phyloP scores from a whole-genome alignment of 768 basidiomycete genomes.

The Coprinopsis strossmayeri region DNA sequence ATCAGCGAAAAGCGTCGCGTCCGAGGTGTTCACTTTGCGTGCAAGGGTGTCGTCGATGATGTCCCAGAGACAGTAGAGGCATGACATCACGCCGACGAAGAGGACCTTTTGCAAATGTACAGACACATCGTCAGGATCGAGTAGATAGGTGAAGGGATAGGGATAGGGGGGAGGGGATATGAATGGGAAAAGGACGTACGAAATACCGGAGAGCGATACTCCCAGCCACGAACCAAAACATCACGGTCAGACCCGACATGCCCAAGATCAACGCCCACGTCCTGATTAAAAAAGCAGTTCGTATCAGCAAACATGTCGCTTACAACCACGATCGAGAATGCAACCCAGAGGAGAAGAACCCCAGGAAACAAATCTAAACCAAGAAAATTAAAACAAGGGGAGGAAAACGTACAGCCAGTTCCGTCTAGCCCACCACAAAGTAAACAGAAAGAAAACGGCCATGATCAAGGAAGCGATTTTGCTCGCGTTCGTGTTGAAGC shows the following conservation, averaged over 20 bases:
- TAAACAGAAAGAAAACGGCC: slow-evolving; percentile 81
- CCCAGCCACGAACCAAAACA: slow-evolving; percentile 80
- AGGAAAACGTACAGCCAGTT: slow-evolving; percentile 56
- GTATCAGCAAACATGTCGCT: no score
- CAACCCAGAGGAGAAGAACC: no score
- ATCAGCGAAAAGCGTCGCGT: slow-evolving; percentile 79
- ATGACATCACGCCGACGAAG: slow-evolving; percentile 84
- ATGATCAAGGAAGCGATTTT: slow-evolving; percentile 78
- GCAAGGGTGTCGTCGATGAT: slow-evolving; percentile 83
- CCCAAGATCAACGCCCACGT: slow-evolving; percentile 75
- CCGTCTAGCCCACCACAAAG: slow-evolving; percentile 80
- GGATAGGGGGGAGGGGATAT: not conserved
- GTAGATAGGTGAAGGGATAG: no score
- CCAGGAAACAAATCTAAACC: no score
- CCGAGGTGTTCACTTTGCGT: slow-evolving; percentile 80
- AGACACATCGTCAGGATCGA: no score
- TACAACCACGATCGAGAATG: no score
- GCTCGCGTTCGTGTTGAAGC: slow-evolving; percentile 84
- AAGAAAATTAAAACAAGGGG: no score
- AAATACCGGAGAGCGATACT: slow-evolving; percentile 73
- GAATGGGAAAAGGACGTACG: slow-evolving; percentile 31
- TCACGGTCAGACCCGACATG: slow-evolving; percentile 71
- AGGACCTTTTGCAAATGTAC: slow-evolving; percentile 43
- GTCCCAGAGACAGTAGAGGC: slow-evolving; percentile 85
- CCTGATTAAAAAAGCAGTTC: no score